Base-by-base conservation (phyloP, 2,329 filamentous ascomycete species). In the Ceratocystis colombiana region DNA sequence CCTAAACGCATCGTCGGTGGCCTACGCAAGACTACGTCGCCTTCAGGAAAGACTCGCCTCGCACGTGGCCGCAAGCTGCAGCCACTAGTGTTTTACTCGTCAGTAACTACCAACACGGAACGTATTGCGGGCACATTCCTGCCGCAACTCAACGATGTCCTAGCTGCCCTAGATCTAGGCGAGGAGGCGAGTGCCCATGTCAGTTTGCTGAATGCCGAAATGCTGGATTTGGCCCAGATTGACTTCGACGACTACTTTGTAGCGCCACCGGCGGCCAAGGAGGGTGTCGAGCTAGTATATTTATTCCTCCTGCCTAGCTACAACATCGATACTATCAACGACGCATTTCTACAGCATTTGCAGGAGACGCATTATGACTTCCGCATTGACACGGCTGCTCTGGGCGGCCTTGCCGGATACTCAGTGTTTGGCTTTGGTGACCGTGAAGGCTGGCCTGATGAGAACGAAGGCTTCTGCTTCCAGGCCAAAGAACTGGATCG, bases 351-450 rank as follows among this genome's bases (percentile, higher is more conserved):
- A 28, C 86, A 90, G 69, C 90, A 96, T 74, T 78, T 99, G 5
- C 82, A 88, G 73, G 93, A 99, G 74, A 97, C 92, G 0, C 93
- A 97, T 73, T 86, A 97, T 76, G 94, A 99, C 75, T 97, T 97
- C 79, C 85, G 93, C 67, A 95, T 99, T 70, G 92, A 97, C 71
- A 96, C 91, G 0, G 87, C 89, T 0, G 88, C 94, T 0, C 76
- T 99, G 61, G 86, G 87, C 0, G 77, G 80, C 1, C 76, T 97
- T 17, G 78, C 92, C 1, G 93, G 93, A 7, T 97, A 96, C 73
- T 90, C 90, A 0, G 91, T 97, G 0, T 97, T 97, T 77, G 94
- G 94, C 0, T 88, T 96, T 72, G 93, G 93, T 20, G 93, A 97
- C 74, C 85, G 83, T 69, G 89, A 96, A 73, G 90, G 89, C 67